phyloP scores from a whole-genome alignment of 116 monocot genomes.

The Iris pallida region DNA sequence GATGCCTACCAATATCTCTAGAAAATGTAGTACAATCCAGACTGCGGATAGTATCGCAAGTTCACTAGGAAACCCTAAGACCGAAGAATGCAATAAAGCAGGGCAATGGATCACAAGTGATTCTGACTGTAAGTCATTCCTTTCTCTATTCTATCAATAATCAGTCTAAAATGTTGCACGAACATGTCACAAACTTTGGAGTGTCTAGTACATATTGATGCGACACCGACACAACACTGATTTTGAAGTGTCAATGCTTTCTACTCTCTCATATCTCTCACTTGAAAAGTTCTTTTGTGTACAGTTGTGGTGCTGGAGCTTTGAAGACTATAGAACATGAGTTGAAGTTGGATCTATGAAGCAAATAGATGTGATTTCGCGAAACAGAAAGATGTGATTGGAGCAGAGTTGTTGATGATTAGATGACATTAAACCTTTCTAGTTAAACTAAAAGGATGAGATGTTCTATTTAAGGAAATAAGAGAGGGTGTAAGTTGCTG shows the following conservation, averaged over 20 bases:
- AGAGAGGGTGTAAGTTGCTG: no score
- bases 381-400: no score
- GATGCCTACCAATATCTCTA: neutral
- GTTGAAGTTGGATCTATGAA: no score
- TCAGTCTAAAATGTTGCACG: neutral
- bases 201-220: neutral
- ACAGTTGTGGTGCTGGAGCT: conserved; percentile 23
- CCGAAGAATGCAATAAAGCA: neutral
- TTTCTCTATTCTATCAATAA: neutral
- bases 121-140: conserved; percentile 16
- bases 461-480: no score
- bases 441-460: no score
- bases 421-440: no score
- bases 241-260: no score
- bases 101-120: conserved; percentile 19
- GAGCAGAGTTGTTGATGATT: no score
- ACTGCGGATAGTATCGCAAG: neutral
- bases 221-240: no score
- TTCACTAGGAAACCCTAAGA: neutral
- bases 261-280: neutral
- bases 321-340: neutral
- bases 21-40: neutral
- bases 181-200: neutral
- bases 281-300: neutral
- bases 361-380: no score